These are phyloP conservation scores for Lagenaria siceraria DNA, from an alignment of 306 rosid species.

Conservation along the genomic window DNA sequence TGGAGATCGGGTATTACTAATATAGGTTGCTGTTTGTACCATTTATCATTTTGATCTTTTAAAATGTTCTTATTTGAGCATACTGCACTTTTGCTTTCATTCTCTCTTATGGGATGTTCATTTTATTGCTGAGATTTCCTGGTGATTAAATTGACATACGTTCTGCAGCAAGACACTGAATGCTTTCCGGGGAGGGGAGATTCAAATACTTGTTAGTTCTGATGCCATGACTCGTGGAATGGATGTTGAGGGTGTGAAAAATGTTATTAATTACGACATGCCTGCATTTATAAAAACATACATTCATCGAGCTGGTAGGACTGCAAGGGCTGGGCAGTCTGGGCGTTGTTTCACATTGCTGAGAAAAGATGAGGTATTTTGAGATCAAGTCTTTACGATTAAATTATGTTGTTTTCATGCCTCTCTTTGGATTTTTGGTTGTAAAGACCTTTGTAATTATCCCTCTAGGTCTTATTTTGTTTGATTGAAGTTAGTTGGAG, in stretches of 20 bases:
- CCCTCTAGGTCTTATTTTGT: too few species aligned
- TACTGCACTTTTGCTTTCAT: neutral
- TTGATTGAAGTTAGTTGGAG: too few species aligned
- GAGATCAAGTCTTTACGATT: neutral
- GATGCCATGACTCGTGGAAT: conserved; percentile 98
- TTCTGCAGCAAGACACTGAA: conserved; percentile 63
- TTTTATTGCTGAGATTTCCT: neutral
- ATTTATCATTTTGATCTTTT: neutral
- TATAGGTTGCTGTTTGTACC: neutral
- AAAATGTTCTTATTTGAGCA: neutral
- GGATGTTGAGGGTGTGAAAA: conserved; percentile 86
- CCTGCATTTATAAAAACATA: conserved; percentile 70
- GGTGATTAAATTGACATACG: conserved; percentile 9
- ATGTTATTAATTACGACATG: conserved; percentile 76
- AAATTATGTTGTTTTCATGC: neutral
- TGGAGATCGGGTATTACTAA: neutral
- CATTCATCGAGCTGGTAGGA: conserved; percentile 89
- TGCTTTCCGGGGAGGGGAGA: conserved; percentile 63
- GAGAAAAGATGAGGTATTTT: conserved; percentile 56
- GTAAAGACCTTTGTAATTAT: too few species aligned
- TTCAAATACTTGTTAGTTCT: conserved; percentile 84
- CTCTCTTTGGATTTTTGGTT: too few species aligned
- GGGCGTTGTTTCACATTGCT: conserved; percentile 83
- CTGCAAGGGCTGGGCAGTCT: conserved; percentile 87
- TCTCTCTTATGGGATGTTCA: neutral